Evolutionary conservation across 192 early-diverging fungal species (phyloP), one percentile per base, ranked within the genome.

Genomic region (Backusella tarrabulga): DNA sequence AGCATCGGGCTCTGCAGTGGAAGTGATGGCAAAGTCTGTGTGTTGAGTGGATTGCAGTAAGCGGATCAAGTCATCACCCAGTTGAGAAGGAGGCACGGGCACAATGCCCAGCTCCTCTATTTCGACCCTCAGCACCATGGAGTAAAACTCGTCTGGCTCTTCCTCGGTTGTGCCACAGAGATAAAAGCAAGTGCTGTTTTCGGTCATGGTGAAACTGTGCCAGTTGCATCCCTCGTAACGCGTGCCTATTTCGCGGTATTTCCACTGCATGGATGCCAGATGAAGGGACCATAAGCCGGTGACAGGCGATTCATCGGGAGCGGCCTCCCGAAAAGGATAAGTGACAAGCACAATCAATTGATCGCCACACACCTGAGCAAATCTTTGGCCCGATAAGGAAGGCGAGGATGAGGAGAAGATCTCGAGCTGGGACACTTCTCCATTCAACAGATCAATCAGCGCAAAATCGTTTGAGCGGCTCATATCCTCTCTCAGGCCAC

Each of bases 131-230:
- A 91, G 76, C 4, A 91, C 74, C 34, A 80, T 81, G 11, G 84
- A 82, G 34, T 89, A 86, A 71, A 87, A 90, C n/a, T 88, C 87
- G n/a, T 92, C 90, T 15, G 87, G 85, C 15, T 88, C 88, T 40
- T 85, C 82, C 19, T 85, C 84, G 35, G 85, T 83, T 15, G 78
- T 75, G 14, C 90, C 91, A 82, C 90, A 89, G 2, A 92, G 73
- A 76, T 86, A 85, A 68, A 89, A 88, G 11, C 73, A 74, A 0
- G 83, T 72, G 19, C 80, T 76, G 42, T 90, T 79, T 74, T 86
- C 80, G 26, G 79, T 82, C 88, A 90, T 89, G 7, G 85, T 83
- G 80, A 89, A 90, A 50, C 87, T 88, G 71, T 92, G 87, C 91
- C 91, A 92, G 36, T 79, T 76, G 23, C 52, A 79, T 4, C 56